phyloP scores from a whole-genome alignment of 352 stramenopile genomes.

The Saprolegnia diclina region DNA sequence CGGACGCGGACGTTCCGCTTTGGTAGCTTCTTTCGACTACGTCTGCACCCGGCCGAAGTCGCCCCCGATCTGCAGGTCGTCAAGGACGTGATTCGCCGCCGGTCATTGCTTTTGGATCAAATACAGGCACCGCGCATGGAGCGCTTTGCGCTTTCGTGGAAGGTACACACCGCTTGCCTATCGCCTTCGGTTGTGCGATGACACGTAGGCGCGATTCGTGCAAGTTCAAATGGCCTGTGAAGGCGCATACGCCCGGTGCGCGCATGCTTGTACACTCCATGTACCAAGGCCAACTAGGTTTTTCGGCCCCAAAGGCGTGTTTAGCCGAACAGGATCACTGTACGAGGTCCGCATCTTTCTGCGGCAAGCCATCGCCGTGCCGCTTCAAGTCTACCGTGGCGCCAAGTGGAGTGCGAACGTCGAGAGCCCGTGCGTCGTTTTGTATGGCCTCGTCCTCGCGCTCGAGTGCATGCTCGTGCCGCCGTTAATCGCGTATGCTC shows the following conservation, averaged over 20 bases:
- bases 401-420: neutral
- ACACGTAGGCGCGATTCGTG: neutral
- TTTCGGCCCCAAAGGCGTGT: neutral
- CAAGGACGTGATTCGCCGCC: neutral
- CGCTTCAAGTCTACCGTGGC: neutral
- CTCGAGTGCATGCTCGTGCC: conserved; percentile 1
- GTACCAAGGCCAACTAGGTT: neutral
- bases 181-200: too few relatives aligned
- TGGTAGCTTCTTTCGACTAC: neutral
- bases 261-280: neutral
- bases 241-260: neutral
- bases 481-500: neutral
- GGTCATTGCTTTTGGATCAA: neutral
- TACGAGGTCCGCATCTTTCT: conserved; percentile 1
- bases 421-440: neutral
- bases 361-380: neutral
- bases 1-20: neutral
- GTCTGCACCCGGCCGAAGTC: neutral
- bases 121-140: neutral
- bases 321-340: neutral
- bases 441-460: neutral
- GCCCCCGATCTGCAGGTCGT: neutral
- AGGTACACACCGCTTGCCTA: neutral
- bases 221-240: neutral
- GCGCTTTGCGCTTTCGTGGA: neutral